Conservation (phyloP, 805 yeast species). For the Ogataea allantospora region DNA sequence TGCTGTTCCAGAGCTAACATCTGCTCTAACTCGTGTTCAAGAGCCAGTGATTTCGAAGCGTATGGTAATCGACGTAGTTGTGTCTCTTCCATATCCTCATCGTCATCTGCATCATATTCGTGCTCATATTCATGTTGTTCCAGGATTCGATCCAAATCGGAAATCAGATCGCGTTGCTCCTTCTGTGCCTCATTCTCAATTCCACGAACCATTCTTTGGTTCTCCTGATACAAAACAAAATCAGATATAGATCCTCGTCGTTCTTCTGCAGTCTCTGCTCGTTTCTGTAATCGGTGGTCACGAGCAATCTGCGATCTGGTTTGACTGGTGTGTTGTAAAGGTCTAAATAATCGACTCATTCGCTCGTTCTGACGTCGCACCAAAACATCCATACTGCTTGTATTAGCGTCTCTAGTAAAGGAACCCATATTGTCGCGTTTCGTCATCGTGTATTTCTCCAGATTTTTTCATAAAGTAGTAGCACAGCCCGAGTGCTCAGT, state of each 20-base stretch:
- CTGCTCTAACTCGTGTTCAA: constrained; percentile 30
- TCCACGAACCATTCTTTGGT: constrained; percentile 8
- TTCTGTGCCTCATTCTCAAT: constrained; percentile 16
- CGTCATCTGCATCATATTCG: constrained; percentile 30
- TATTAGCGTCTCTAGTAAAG: neutral
- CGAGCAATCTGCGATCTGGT: constrained; percentile 1
- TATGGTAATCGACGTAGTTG: neutral
- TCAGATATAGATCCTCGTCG: constrained; percentile 31
- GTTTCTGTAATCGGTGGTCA: constrained; percentile 13
- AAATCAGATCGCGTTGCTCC: constrained; percentile 19
- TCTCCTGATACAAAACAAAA: constrained; percentile 27
- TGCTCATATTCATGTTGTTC: constrained; percentile 16
- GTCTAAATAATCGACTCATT: constrained; percentile 23
- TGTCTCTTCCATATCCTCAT: constrained; percentile 18
- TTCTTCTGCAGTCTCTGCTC: constrained; percentile 13
- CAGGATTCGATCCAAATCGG: constrained; percentile 19
- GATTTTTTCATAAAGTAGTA: constrained; percentile 2
- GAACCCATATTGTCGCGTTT: neutral
- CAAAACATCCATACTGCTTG: constrained; percentile 1
- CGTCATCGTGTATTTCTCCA: constrained; percentile 6
- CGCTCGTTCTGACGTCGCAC: constrained; percentile 12
- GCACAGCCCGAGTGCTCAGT: constrained; percentile 7
- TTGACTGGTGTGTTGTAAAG: constrained; percentile 14
- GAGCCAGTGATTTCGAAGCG: neutral
- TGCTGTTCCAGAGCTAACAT: constrained; percentile 25